Base-by-base conservation (phyloP, 2,329 filamentous ascomycete genomes). In the Penicillium sp. region DNA sequence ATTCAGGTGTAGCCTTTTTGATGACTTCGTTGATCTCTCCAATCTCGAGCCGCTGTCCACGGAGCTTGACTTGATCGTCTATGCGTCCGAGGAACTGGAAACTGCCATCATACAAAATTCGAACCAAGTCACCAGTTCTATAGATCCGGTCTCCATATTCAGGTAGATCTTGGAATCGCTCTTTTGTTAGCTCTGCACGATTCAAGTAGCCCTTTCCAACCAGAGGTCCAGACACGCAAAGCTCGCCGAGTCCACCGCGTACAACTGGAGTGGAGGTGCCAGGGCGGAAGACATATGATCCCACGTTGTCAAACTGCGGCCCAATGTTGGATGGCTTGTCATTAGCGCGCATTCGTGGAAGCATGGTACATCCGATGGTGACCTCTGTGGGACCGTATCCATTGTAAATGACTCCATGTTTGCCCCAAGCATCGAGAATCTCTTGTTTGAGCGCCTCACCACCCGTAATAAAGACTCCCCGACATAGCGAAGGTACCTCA, bases 331-430 rank as follows among this genome's bases (percentile, higher is more conserved):
- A 86, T 0, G 90, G 82, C 24, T 89, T 85, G 0, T 88, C 89
- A 54, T 86, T 86, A 16, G 73, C 68, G 0, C 87, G 86, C 6
- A 95, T 87, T 27, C 87, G 78, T n/a, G 84, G 84, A 57, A 86
- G 90, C 78, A 93, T 94, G 0, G 90, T 95, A 28, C 90, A 86
- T 4, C 90, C 90, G 53, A 96, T 96, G 0, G 90, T 96, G 0
- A 88, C 86, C 65, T 96, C 91, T 0, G 90, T 96, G 1, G 90
- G 91, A 0, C 90, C 90, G 55, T 95, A 89, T 2, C 89, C 89
- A 59, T 96, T 96, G 72, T 95, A 91, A 11, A 97, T 89, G 35
- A 89, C 88, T 1, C 77, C 77, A 46, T 84, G 78, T 0, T 84
- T 77, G 0, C 90, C 90, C 90, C 91, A 96, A 0, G 76, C 78